Percentiles rank a stretch among this genome's conserved stretches.
phyloP scores from a whole-genome alignment of 2,329 filamentous ascomycete genomes.

The Meredithiella fracta region DNA sequence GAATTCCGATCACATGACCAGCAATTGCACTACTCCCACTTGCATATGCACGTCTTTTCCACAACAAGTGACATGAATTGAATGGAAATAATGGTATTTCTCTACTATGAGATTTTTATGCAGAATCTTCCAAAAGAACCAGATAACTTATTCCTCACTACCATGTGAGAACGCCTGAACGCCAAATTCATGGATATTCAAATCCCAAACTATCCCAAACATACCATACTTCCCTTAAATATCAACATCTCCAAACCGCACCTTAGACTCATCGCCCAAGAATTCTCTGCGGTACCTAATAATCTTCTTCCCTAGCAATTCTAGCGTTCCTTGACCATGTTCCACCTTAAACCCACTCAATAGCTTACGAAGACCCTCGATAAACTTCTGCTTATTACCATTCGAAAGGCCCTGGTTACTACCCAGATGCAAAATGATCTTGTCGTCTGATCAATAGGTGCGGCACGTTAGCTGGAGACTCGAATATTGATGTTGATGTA shows the following conservation, averaged over 20 bases:
- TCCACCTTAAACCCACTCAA: slow-evolving; percentile 41
- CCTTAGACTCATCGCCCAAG: slow-evolving; percentile 45
- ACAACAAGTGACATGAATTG: too few relatives aligned
- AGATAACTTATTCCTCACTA: too few relatives aligned
- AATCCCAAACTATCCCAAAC: background rate
- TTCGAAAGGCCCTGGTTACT: slow-evolving; percentile 46
- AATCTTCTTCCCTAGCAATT: slow-evolving; percentile 49
- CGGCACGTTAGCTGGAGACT: slow-evolving; percentile 7
- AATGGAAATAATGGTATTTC: too few relatives aligned
- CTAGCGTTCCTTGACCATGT: slow-evolving; percentile 45
- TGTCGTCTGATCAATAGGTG: slow-evolving; percentile 38
- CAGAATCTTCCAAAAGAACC: too few relatives aligned
- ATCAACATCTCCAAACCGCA: slow-evolving; percentile 21
- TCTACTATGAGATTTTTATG: too few relatives aligned
- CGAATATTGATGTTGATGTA: background rate
- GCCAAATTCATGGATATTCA: too few relatives aligned
- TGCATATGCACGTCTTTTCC: too few relatives aligned
- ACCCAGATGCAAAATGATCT: slow-evolving; percentile 56
- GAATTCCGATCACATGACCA: too few relatives aligned
- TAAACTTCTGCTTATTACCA: slow-evolving; percentile 45
- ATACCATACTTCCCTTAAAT: slow-evolving; percentile 3
- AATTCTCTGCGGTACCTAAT: slow-evolving; percentile 50
- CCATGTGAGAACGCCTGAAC: too few relatives aligned
- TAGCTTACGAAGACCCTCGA: slow-evolving; percentile 42
- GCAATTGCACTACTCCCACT: too few relatives aligned